Evolutionary conservation across 495 filamentous ascomycete genomes (phyloP).

Genomic region (Aspergillus homomorphus): DNA sequence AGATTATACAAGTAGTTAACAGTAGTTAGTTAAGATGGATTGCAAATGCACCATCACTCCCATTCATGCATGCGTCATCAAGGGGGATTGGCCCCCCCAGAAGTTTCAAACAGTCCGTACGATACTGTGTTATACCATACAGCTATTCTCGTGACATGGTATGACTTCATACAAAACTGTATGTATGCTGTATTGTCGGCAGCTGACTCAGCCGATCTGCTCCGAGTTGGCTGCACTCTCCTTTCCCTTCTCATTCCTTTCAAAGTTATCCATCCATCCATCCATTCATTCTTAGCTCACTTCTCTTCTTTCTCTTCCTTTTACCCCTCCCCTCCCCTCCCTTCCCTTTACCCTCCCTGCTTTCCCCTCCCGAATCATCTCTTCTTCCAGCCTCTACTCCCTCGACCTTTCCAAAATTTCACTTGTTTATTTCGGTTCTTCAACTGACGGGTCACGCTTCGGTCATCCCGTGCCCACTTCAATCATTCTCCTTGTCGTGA

Average conservation of each 20-base stretch:
- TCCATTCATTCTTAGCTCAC: constrained; percentile 1
- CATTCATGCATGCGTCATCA: not conserved
- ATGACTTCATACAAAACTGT: too few species aligned
- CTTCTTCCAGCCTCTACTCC: constrained; percentile 15
- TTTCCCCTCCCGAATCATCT: constrained; percentile 7
- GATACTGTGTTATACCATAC: too few species aligned
- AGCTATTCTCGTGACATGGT: too few species aligned
- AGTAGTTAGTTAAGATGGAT: too few species aligned
- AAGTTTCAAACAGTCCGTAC: too few species aligned
- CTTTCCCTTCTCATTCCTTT: constrained; percentile 14
- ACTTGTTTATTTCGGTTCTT: constrained; percentile 1
- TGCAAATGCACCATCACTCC: not conserved
- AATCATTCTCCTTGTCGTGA: not conserved
- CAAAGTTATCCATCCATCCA: not conserved
- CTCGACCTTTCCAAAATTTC: constrained; percentile 4
- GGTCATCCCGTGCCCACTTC: not conserved
- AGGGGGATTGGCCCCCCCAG: too few species aligned
- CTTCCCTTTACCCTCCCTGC: constrained; percentile 2
- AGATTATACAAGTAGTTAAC: too few species aligned
- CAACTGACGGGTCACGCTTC: constrained; percentile 6
- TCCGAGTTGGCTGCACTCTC: not conserved
- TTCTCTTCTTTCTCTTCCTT: not conserved
- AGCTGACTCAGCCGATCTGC: constrained; percentile 16
- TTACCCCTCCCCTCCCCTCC: constrained; percentile 7
- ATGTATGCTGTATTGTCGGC: not conserved